Evolutionary conservation across 768 basidiomycete genomes (phyloP).

Genomic region (Amanita pseudoporphyria): DNA sequence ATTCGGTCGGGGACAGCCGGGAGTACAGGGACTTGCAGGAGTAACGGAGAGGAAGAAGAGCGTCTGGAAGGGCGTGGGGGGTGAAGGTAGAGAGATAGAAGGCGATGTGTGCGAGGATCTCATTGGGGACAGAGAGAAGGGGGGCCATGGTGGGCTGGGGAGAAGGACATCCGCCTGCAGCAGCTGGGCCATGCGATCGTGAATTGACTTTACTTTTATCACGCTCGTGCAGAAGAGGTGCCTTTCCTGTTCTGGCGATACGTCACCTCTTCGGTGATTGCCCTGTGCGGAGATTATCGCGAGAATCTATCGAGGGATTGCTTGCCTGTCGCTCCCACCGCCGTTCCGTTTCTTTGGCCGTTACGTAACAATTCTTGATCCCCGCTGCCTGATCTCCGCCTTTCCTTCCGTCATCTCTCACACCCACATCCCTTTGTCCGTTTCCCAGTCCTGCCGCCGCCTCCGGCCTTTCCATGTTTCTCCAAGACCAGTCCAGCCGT

Average conservation of each 20-base stretch:
- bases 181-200: slow-evolving; percentile 1
- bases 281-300: slow-evolving; percentile 8
- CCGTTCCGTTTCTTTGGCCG: not conserved
- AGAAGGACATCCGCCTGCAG: not conserved
- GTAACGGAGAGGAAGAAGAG: slow-evolving; percentile 39
- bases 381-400: slow-evolving; percentile 6
- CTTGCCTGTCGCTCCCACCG: not conserved
- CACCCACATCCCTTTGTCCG: not conserved
- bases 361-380: slow-evolving; percentile 7
- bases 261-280: slow-evolving; percentile 7
- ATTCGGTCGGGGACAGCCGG: slow-evolving; percentile 19
- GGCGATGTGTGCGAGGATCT: slow-evolving; percentile 44
- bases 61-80: slow-evolving; percentile 36
- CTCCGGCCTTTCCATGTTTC: too few species aligned
- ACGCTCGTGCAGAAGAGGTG: not conserved
- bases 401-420: not conserved
- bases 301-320: not conserved
- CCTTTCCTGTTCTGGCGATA: not conserved
- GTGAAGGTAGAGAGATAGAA: slow-evolving; percentile 32
- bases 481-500: too few species aligned
- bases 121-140: slow-evolving; percentile 25
- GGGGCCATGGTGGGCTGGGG: slow-evolving; percentile 8
- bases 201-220: slow-evolving; percentile 4
- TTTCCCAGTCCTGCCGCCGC: not conserved
- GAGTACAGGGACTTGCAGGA: slow-evolving; percentile 30